Base-by-base conservation (phyloP, 805 yeast genomes). In the Alloascoidea hylecoeti region DNA sequence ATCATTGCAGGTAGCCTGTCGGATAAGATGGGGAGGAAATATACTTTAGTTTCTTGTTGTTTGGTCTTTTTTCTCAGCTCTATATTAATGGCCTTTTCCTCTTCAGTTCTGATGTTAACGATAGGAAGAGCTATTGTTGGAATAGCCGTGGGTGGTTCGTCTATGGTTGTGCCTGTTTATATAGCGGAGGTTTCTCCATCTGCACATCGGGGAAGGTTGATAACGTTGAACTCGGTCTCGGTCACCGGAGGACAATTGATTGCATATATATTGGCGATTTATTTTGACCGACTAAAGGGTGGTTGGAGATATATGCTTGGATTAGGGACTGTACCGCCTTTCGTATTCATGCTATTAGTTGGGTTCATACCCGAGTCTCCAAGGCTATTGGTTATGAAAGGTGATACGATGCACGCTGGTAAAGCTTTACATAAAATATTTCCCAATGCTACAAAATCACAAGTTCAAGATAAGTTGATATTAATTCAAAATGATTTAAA, bases 111-210 rank as follows among this genome's bases (percentile, higher is more conserved):
- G 6, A 55, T 70, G 45, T 68, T 69, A 2, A 49, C 54, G 2
- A 46, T 62, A 33, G 89, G 89, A 1, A 62, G 89, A 41, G 63
- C 71, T 18, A 52, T 75, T 19, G 69, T 80, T 13, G 88, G 88
- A n/a, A 48, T 77, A 17, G 85, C 80, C 5, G 75, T 81, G 16
- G 92, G 92, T 13, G 68, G 70, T 17, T 78, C 81, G 4, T 70
- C 86, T 0, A 80, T 78, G 47, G 63, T 76, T 33, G 73, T 76
- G 2, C 89, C 79, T 0, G 62, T 71, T 12, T 72, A 68, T 48
- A 57, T 72, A 12, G 64, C 75, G 16, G 80, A 73, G 49, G 56
- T 70, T 17, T 59, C 63, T 2, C 61, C 61, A 4, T 38, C 51
- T 4, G 33, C 34, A 17, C 42, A 44, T 28, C 36, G 51, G 4